A percentile compares a stretch with the other conserved stretches of the same genome.
These are phyloP conservation scores for Phytophthora pluvialis DNA, from an alignment of 352 stramenopile genomes.

Conservation along the genomic window DNA sequence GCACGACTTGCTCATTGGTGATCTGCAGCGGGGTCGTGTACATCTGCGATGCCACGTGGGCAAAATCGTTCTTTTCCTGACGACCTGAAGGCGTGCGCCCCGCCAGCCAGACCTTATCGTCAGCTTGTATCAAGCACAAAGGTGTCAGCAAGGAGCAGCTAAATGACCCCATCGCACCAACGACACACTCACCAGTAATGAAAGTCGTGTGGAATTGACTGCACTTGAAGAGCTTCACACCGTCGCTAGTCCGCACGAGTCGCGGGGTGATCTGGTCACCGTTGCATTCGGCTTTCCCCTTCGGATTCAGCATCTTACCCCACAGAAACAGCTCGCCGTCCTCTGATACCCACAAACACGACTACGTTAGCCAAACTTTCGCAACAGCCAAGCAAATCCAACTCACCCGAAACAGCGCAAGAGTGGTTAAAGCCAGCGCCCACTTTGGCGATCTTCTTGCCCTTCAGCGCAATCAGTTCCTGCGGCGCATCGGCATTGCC, in stretches of 20 bases:
- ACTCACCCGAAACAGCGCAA: slow-evolving; percentile 55
- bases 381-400: not conserved
- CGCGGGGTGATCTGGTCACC: slow-evolving; percentile 79
- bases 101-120: slow-evolving; percentile 80
- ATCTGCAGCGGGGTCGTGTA: slow-evolving; percentile 77
- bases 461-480: slow-evolving; percentile 80
- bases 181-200: slow-evolving; percentile 61
- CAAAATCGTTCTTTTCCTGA: slow-evolving; percentile 58
- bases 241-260: slow-evolving; percentile 71
- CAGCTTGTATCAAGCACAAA: slow-evolving; percentile 39
- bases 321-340: slow-evolving; percentile 86
- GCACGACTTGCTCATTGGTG: slow-evolving; percentile 54
- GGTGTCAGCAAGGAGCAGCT: slow-evolving; percentile 13
- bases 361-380: slow-evolving; percentile 2
- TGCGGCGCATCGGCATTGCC: slow-evolving; percentile 77
- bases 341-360: slow-evolving; percentile 31
- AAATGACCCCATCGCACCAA: not conserved
- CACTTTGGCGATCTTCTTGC: slow-evolving; percentile 65
- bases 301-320: slow-evolving; percentile 83
- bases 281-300: slow-evolving; percentile 63
- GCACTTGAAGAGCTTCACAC: slow-evolving; percentile 71
- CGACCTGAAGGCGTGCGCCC: slow-evolving; percentile 78
- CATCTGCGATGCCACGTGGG: slow-evolving; percentile 69
- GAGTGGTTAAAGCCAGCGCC: slow-evolving; percentile 88
- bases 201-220: slow-evolving; percentile 89